Base-by-base conservation (phyloP, 2,329 filamentous ascomycete genomes). In the Zasmidium citrigriseum region DNA sequence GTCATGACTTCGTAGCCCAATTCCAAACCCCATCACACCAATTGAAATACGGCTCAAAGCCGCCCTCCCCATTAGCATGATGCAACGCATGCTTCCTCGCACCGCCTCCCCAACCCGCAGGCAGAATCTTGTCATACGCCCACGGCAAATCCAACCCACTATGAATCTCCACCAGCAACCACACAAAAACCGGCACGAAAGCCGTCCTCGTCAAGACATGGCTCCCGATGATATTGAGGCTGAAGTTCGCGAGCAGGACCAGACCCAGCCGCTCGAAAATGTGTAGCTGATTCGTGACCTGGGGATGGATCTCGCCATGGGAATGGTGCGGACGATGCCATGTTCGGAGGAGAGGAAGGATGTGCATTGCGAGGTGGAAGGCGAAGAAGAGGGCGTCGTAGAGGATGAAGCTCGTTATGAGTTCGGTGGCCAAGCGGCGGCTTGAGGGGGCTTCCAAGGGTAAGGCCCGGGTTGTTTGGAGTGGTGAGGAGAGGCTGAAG, bases 351-450 rank as follows among this genome's bases (percentile, higher is more conserved):
- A 46, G 11, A 2, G 64, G 62, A 2, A 69, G 20, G 18, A 48
- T 51, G 54, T 71, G 69, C 20, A 71, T 54, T 9, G 63, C 54
- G 2, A 70, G 54, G 53, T 71, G 69, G 55, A 67, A 63, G 56
- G 63, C 53, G 64, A 71, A 71, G 61, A 71, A 71, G 14, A 70
- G 49, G 10, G 61, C 53, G 48, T 71, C 69, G 53, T 71, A 71
- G 47, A 71, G 62, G 55, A 71, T 45, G 27, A 70, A 55, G 49
- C 54, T 59, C 3, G 56, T 38, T 14, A 61, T 27, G 24, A 71
- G 63, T 55, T 71, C 66, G 18, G 67, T 45, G n/a, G 59, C 61
- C 4, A 70, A 51, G n/a, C 68, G 61, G 20, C 66, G 61, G 52
- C 62, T 67, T 4, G 54, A 65, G 7, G 68, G 66, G 18, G 67